Percentiles rank a stretch among this genome's conserved stretches.
phyloP scores from a whole-genome alignment of 345 rosid genomes.

The Excoecaria agallocha region DNA sequence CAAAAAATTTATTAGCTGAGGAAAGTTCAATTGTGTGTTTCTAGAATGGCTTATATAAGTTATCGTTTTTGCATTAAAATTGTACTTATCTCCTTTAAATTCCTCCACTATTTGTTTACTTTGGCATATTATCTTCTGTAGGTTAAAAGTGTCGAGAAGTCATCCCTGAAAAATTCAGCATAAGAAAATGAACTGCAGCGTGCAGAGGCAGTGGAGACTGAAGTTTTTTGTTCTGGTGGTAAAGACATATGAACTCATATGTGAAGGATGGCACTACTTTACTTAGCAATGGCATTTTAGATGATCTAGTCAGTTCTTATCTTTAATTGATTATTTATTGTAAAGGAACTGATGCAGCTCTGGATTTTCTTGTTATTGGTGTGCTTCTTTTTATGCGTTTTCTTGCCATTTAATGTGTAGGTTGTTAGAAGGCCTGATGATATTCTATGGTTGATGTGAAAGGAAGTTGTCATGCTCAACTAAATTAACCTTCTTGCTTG shows the following conservation, averaged over 20 bases:
- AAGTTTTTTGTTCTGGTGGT: slow-evolving; percentile 46
- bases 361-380: neutral
- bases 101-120: slow-evolving; percentile 14
- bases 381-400: neutral
- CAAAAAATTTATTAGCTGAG: neutral
- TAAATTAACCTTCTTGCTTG: neutral
- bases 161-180: slow-evolving; percentile 34
- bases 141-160: slow-evolving; percentile 68
- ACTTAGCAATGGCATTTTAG: neutral
- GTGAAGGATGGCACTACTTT: neutral
- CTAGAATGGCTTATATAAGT: neutral
- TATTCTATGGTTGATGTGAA: neutral
- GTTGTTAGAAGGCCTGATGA: neutral
- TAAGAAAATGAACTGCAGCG: slow-evolving; percentile 35
- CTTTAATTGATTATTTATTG: too few species aligned
- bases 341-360: neutral
- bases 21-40: neutral
- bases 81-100: neutral
- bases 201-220: slow-evolving; percentile 41
- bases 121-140: slow-evolving; percentile 21
- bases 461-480: neutral
- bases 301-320: neutral
- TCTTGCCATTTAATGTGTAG: neutral
- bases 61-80: neutral
- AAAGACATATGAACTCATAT: neutral